phyloP scores from a whole-genome alignment of 2,329 filamentous ascomycete species.

The Magnaporthiopsis rhizophila region DNA sequence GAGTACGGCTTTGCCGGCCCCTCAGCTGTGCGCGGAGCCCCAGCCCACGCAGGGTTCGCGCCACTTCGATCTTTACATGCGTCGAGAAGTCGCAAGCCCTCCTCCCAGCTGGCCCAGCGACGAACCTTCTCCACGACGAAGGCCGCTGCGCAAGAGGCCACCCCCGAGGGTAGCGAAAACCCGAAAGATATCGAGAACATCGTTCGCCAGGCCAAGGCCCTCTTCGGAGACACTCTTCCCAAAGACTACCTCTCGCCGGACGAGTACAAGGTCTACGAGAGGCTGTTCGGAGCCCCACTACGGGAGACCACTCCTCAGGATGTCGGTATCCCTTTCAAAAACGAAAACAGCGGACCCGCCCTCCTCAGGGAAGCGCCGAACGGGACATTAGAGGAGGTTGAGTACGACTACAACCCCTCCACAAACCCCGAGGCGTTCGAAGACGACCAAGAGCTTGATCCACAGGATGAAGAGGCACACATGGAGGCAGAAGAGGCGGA shows the following conservation, averaged over 20 bases:
- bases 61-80: neutral
- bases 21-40: conserved; percentile 1
- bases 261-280: conserved; percentile 68
- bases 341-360: conserved; percentile 27
- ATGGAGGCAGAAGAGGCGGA: neutral
- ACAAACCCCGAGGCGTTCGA: conserved; percentile 38
- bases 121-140: conserved; percentile 10
- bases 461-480: neutral
- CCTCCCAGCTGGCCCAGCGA: neutral
- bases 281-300: conserved; percentile 71
- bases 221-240: conserved; percentile 71
- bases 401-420: conserved; percentile 21
- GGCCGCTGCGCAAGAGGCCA: neutral
- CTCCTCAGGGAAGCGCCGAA: conserved; percentile 48
- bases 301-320: conserved; percentile 53
- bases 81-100: neutral
- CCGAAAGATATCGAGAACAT: conserved; percentile 46
- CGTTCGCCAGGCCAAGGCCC: conserved; percentile 63
- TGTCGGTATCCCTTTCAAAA: conserved; percentile 37
- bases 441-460: conserved; percentile 5
- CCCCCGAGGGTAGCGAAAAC: neutral
- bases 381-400: conserved; percentile 36
- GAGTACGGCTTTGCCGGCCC: conserved; percentile 8
- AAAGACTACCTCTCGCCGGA: conserved; percentile 59
- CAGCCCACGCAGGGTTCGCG: neutral